phyloP scores from a whole-genome alignment of 108 stramenopile genomes.

The Nannochloropsis granulata region DNA sequence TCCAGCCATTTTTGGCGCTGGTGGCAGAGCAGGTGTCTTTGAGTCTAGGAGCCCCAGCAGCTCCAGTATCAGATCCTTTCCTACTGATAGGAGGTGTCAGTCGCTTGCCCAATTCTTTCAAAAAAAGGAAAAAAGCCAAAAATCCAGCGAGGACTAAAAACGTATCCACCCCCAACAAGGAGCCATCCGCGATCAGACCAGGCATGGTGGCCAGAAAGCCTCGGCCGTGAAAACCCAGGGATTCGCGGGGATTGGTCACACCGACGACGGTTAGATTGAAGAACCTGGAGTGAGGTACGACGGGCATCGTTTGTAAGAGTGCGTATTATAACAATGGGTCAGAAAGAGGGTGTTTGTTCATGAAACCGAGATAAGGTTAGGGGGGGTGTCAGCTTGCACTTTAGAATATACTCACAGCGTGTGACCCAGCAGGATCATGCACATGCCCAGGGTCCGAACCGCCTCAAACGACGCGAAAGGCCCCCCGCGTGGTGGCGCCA shows the following conservation, averaged over 20 bases:
- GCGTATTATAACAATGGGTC: too few species aligned
- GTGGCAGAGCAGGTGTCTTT: neutral
- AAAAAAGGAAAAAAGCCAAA: neutral
- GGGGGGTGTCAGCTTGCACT: too few species aligned
- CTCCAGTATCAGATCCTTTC: too few species aligned
- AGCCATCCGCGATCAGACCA: neutral
- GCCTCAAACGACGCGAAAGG: neutral
- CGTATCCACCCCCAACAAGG: neutral
- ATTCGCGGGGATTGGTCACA: neutral
- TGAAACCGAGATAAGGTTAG: too few species aligned
- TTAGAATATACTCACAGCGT: neutral
- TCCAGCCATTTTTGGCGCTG: neutral
- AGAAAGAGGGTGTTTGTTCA: too few species aligned
- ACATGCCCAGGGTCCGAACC: neutral
- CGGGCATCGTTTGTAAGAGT: too few species aligned
- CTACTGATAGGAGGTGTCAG: neutral
- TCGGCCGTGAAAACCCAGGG: neutral
- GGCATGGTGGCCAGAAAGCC: neutral
- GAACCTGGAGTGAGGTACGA: neutral
- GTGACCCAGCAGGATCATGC: neutral
- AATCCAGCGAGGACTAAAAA: neutral
- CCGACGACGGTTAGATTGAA: neutral
- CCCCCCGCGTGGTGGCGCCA: neutral
- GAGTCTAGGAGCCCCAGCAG: neutral
- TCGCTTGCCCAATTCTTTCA: neutral